Evolutionary conservation across 2,329 filamentous ascomycete genomes (phyloP).

Genomic region (Neoascochyta sp.): DNA sequence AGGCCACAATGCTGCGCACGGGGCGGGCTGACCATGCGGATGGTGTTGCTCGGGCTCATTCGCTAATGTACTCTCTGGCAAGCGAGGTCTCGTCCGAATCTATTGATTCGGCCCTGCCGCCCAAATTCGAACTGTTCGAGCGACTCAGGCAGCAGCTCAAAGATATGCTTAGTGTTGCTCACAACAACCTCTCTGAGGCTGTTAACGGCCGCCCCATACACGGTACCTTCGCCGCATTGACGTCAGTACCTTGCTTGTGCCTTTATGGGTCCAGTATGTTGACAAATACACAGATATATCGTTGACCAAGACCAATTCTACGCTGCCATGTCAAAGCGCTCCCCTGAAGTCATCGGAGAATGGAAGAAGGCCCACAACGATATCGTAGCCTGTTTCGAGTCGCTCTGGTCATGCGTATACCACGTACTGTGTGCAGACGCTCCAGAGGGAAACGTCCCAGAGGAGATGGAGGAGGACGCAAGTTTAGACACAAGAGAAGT

Average conservation of each 20-base stretch:
- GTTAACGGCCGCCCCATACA: conserved; percentile 48
- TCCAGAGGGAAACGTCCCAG: conserved; percentile 79
- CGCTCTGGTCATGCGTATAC: conserved; percentile 74
- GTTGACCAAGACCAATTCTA: conserved; percentile 43
- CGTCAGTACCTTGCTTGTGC: no score
- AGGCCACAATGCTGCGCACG: conserved; percentile 61
- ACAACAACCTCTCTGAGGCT: conserved; percentile 62
- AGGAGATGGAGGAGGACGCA: conserved; percentile 68
- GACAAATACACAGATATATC: conserved; percentile 44
- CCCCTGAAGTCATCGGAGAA: conserved; percentile 7
- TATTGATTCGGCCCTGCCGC: conserved; percentile 12
- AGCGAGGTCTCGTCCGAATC: conserved; percentile 2
- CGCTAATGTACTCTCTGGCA: conserved; percentile 62
- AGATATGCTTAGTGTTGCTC: conserved; percentile 60
- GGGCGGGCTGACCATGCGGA: conserved; percentile 90
- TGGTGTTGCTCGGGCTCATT: conserved; percentile 74
- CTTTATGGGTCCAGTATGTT: no score
- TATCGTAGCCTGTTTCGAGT: conserved; percentile 58
- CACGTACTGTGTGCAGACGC: conserved; percentile 87
- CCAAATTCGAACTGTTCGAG: conserved; percentile 52
- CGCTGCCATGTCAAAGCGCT: conserved; percentile 8
- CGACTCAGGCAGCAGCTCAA: conserved; percentile 61
- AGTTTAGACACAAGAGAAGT: conserved; percentile 81
- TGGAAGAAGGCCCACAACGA: conserved; percentile 50
- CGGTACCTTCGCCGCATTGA: conserved; percentile 40